These are phyloP conservation scores for Halteria grandinella DNA, from an alignment of 73 alveolate genomes.

Conservation along the genomic window DNA sequence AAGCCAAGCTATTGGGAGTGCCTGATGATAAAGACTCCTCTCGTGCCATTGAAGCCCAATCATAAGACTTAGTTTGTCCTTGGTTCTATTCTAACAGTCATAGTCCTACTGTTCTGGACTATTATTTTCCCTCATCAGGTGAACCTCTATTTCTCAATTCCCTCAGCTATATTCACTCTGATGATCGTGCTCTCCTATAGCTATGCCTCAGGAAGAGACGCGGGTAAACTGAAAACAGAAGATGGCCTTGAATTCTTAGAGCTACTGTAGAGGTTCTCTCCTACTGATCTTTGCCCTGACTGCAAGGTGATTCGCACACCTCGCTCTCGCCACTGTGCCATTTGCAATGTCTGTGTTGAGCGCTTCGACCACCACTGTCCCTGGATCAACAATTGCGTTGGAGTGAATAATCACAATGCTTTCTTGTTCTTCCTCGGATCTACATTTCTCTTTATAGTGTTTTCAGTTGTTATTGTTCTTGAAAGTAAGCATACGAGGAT, in stretches of 20 bases:
- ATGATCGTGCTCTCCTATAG: neutral
- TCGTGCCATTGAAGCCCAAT: conserved; percentile 40
- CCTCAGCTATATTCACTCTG: neutral
- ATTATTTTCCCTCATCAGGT: neutral
- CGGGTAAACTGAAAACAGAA: conserved; percentile 17
- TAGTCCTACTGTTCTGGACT: no score
- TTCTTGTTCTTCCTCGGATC: conserved; percentile 66
- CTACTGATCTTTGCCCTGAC: conserved; percentile 76
- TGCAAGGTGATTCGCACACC: conserved; percentile 86
- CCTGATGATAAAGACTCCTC: conserved; percentile 41
- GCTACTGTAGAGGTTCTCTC: conserved; percentile 51
- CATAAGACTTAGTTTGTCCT: conserved; percentile 10
- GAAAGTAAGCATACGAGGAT: no score
- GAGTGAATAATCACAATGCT: conserved; percentile 78
- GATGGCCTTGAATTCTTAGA: conserved; percentile 19
- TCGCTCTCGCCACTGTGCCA: conserved; percentile 87
- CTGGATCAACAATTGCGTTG: conserved; percentile 85
- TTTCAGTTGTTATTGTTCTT: neutral
- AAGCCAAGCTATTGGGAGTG: conserved; percentile 57
- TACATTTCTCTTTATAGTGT: neutral
- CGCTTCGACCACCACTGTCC: conserved; percentile 84
- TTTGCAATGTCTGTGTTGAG: conserved; percentile 84
- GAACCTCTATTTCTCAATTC: neutral
- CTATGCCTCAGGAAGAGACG: conserved; percentile 4
- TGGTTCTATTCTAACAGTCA: neutral